A percentile compares a stretch with the other conserved stretches of the same genome.
Conservation (phyloP, 2,329 filamentous ascomycete species). For the Talaromyces sp. region DNA sequence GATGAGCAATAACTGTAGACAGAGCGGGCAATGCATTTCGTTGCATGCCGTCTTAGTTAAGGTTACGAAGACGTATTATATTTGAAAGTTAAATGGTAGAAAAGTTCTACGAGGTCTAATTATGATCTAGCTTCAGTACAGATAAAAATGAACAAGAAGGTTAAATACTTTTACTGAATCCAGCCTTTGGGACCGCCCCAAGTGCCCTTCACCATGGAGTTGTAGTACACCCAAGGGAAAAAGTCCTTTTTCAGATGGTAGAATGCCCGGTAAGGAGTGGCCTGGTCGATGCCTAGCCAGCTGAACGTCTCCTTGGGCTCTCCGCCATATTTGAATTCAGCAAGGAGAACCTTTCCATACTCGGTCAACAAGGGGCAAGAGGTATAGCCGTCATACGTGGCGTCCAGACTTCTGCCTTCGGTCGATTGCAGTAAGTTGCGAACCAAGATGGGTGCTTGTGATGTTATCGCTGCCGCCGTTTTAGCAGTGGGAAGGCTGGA, state of each 20-base stretch:
- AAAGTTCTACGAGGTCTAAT: neutral
- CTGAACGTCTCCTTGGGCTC: slow-evolving; percentile 61
- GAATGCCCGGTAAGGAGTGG: slow-evolving; percentile 51
- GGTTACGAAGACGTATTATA: neutral
- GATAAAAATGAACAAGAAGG: neutral
- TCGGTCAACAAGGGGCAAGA: slow-evolving; percentile 53
- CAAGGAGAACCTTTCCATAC: slow-evolving; percentile 60
- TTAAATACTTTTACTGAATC: slow-evolving; percentile 13
- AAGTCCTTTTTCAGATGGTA: slow-evolving; percentile 64
- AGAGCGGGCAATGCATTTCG: too few species aligned
- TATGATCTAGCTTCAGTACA: neutral
- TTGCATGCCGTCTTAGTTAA: too few species aligned
- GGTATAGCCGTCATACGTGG: slow-evolving; percentile 52
- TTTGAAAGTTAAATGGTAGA: neutral
- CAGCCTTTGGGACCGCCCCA: slow-evolving; percentile 60
- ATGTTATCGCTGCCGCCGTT: slow-evolving; percentile 51
- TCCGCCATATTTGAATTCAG: slow-evolving; percentile 63
- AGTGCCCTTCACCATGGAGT: slow-evolving; percentile 57
- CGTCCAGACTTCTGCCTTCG: slow-evolving; percentile 44
- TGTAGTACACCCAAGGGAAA: slow-evolving; percentile 63
- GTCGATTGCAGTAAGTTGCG: slow-evolving; percentile 43
- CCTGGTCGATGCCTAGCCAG: slow-evolving; percentile 55
- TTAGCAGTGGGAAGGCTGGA: slow-evolving; percentile 58
- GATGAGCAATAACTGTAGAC: too few species aligned
- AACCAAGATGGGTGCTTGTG: slow-evolving; percentile 50